Percentiles rank a stretch among this genome's conserved stretches.
Conservation (phyloP, 2,329 filamentous ascomycete species). For the Zasmidium angulare region DNA sequence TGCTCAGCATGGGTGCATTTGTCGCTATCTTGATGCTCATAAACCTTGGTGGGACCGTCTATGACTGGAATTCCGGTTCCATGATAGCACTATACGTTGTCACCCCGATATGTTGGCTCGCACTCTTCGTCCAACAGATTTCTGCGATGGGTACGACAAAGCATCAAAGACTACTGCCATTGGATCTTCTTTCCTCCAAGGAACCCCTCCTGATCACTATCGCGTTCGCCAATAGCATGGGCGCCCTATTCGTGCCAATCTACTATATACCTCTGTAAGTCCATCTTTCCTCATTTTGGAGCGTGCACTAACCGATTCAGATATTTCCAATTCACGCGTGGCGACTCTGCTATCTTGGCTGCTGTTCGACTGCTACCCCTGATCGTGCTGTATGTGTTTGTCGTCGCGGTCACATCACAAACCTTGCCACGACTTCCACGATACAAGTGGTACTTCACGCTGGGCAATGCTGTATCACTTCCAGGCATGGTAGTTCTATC, state of each 20-base stretch:
- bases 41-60: conserved; percentile 52
- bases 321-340: conserved; percentile 54
- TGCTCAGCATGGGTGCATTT: conserved; percentile 47
- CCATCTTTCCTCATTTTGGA: not conserved
- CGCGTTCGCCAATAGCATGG: not conserved
- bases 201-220: not conserved
- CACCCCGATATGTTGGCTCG: conserved; percentile 45
- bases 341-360: conserved; percentile 43
- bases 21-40: conserved; percentile 50
- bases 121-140: conserved; percentile 50
- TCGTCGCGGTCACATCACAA: conserved; percentile 1
- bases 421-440: not conserved
- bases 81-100: conserved; percentile 51
- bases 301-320: not conserved
- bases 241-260: conserved; percentile 29
- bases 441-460: conserved; percentile 11
- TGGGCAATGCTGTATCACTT: conserved; percentile 10
- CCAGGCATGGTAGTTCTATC: conserved; percentile 15
- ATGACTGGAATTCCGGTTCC: conserved; percentile 47
- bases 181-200: not conserved
- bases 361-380: conserved; percentile 44
- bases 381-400: conserved; percentile 6
- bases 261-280: conserved; percentile 54
- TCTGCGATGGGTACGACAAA: conserved; percentile 51
- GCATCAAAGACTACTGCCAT: conserved; percentile 36